phyloP scores from a whole-genome alignment of 108 stramenopile species.

The Licmophora abbreviata region DNA sequence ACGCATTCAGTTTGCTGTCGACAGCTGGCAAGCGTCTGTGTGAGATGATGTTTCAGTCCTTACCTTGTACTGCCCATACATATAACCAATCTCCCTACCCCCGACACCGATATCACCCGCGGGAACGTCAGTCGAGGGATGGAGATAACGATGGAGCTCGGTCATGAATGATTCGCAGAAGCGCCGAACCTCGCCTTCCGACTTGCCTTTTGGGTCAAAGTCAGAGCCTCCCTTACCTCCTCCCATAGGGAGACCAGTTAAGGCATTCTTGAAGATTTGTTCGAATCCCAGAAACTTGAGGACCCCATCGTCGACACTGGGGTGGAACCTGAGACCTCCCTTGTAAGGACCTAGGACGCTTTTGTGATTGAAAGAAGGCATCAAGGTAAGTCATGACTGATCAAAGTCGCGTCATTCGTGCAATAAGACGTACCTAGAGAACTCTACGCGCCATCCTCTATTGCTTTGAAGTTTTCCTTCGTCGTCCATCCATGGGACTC shows the following conservation, averaged over 20 bases:
- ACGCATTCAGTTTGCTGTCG: not conserved
- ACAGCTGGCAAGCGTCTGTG: not conserved
- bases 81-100: constrained; percentile 71
- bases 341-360: constrained; percentile 91
- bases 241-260: constrained; percentile 64
- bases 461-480: constrained; percentile 25
- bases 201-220: constrained; percentile 79
- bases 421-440: constrained; percentile 22
- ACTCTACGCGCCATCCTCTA: constrained; percentile 81
- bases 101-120: constrained; percentile 86
- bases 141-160: constrained; percentile 50
- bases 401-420: not conserved
- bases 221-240: constrained; percentile 71
- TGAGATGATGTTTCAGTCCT: not conserved
- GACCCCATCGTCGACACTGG: constrained; percentile 74
- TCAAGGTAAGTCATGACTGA: not conserved
- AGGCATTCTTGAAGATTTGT: constrained; percentile 77
- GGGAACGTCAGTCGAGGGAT: constrained; percentile 73
- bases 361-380: not conserved
- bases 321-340: constrained; percentile 88
- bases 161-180: constrained; percentile 85
- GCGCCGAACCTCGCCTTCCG: constrained; percentile 59
- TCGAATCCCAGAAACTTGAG: constrained; percentile 85
- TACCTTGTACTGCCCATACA: constrained; percentile 74
- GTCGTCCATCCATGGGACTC: constrained; percentile 70